Evolutionary conservation across 2,329 filamentous ascomycete species (phyloP).

Genomic region (Gyromitra esculenta): DNA sequence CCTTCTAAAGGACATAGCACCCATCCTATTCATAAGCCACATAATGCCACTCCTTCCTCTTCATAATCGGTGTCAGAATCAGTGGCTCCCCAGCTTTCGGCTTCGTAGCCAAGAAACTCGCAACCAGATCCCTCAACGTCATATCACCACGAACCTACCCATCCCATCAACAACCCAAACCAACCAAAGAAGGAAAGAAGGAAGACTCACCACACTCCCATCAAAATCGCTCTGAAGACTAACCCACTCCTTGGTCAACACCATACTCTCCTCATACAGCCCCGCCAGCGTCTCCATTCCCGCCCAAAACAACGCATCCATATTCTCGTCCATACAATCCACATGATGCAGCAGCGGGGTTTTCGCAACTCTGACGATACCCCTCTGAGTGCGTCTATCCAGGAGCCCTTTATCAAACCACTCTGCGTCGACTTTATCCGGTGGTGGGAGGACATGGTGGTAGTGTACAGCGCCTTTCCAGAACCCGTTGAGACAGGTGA

Average conservation of each 20-base stretch:
- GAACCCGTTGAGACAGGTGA: constrained; percentile 11
- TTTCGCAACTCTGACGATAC: constrained; percentile 8
- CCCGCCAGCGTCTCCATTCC: neutral
- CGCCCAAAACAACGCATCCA: neutral
- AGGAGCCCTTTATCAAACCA: constrained; percentile 25
- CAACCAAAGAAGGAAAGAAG: neutral
- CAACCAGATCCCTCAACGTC: constrained; percentile 18
- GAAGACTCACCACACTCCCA: constrained; percentile 8
- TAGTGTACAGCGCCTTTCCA: constrained; percentile 27
- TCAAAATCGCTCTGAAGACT: constrained; percentile 10
- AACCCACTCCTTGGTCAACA: constrained; percentile 10
- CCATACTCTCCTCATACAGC: constrained; percentile 21
- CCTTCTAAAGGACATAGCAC: neutral
- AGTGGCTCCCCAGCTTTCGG: constrained; percentile 8
- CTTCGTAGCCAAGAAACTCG: neutral
- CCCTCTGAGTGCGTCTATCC: neutral
- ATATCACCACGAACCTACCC: neutral
- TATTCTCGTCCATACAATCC: constrained; percentile 4
- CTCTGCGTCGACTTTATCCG: neutral
- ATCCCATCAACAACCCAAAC: neutral
- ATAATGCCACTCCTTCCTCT: neutral
- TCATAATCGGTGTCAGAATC: constrained; percentile 12
- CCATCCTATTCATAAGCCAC: neutral
- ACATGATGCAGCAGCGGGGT: neutral
- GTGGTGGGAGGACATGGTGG: constrained; percentile 21